Conservation (phyloP, 371 early-diverging fungal species). For the Smittium culicis region DNA sequence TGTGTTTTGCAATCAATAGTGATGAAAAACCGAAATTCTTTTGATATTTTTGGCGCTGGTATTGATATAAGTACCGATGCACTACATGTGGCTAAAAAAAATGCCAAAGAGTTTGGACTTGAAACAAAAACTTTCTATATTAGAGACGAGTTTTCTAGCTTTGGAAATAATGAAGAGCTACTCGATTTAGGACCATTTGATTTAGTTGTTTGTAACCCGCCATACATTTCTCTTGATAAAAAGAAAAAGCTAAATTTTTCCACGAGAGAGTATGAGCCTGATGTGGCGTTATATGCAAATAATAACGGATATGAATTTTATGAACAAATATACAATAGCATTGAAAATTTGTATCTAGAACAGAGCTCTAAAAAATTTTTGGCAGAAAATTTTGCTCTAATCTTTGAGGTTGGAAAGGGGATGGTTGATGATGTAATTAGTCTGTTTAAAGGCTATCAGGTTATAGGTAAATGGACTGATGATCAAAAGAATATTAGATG, state of each 20-base stretch:
- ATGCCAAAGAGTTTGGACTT: slow-evolving; percentile 28
- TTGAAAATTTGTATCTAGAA: slow-evolving; percentile 14
- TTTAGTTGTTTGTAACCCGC: slow-evolving; percentile 61
- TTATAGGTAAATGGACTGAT: slow-evolving; percentile 35
- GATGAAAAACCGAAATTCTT: slow-evolving; percentile 9
- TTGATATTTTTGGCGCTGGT: slow-evolving; percentile 35
- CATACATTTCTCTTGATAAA: slow-evolving; percentile 41
- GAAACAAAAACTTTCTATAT: slow-evolving; percentile 24
- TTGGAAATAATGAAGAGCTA: slow-evolving; percentile 17
- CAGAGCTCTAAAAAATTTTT: slow-evolving; percentile 17
- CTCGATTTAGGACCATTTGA: slow-evolving; percentile 33
- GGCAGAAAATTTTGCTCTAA: slow-evolving; percentile 1
- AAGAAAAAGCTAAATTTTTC: slow-evolving; percentile 16
- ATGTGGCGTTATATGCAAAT: slow-evolving; percentile 46
- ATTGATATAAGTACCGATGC: slow-evolving; percentile 50
- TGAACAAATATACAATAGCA: slow-evolving; percentile 33
- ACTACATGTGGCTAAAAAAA: slow-evolving; percentile 38
- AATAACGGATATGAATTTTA: slow-evolving; percentile 52
- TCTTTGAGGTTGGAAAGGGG: slow-evolving; percentile 53
- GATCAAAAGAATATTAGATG: slow-evolving; percentile 44
- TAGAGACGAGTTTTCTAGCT: slow-evolving; percentile 31
- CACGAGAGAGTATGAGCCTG: slow-evolving; percentile 44
- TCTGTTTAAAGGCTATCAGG: slow-evolving; percentile 38
- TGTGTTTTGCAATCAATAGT: slow-evolving; percentile 50
- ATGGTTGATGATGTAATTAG: slow-evolving; percentile 42